Evolutionary conservation across 805 yeast species (phyloP), one percentile per base, ranked within the genome.

Genomic region (Yamadazyma laniorum): DNA sequence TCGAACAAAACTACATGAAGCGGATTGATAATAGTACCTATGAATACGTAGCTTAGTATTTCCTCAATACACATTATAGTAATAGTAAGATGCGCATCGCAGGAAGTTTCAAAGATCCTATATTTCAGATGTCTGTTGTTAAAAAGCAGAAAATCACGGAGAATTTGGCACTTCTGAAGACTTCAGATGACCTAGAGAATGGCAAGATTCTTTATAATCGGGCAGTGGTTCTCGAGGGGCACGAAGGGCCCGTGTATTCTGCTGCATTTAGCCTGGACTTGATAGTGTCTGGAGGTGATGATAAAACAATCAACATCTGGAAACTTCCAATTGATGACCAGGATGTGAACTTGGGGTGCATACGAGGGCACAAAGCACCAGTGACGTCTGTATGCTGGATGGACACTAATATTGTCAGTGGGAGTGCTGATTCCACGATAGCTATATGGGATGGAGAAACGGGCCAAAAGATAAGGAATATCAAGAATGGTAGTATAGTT

Each of bases 1-100:
- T 91, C 34, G 96, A 90, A 45, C 81, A 81, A 59, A 95, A 87
- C 52, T 91, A 87, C 58, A 63, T 91, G 45, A 80, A 80, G 51
- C 80, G 99, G 58, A 72, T 80, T 42, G 85, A 79, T 29, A 82
- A 81, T 37, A 80, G 79, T 50, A 74, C 82, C 22, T 89, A 88
- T 54, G 85, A 83, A 53, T 91, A 91, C 56, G 65, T 90, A 47
- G 95, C 96, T 26, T 89, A 51, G n/a, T n/a, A n/a, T n/a, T n/a
- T n/a, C n/a, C n/a, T n/a, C n/a, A n/a, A 43, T 17, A 18, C n/a
- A 19, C 25, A 13, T 31, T 18, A 31, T 31, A n/a, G 23, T 15
- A n/a, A n/a, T n/a, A n/a, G n/a, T n/a, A n/a, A n/a, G n/a, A n/a
- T n/a, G n/a, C n/a, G n/a, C n/a, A n/a, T n/a, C n/a, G n/a, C n/a